phyloP scores from a whole-genome alignment of 345 rosid species.

The Citrus sinensis region DNA sequence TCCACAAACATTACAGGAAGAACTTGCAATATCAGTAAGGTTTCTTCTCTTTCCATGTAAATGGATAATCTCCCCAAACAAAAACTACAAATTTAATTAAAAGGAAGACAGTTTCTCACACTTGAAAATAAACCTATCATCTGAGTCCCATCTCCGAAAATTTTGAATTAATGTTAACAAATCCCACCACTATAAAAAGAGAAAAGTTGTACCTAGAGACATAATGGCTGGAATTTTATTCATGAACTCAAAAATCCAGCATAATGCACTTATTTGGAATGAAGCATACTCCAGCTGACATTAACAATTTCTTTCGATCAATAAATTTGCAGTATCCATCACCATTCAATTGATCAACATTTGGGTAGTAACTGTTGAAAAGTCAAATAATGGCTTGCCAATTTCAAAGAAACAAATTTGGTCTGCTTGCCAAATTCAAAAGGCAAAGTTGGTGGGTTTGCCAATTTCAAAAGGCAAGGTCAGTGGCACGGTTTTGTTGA shows the following conservation, averaged over 20 bases:
- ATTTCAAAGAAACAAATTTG: too few relatives aligned
- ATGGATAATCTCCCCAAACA: background rate
- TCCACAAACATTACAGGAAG: background rate
- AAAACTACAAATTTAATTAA: background rate
- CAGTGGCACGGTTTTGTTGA: too few relatives aligned
- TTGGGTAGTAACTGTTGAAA: background rate
- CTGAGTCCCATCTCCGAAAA: background rate
- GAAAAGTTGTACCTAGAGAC: background rate
- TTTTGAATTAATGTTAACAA: background rate
- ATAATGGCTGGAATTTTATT: background rate
- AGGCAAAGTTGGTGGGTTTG: too few relatives aligned
- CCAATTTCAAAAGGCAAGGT: too few relatives aligned
- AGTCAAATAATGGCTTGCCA: too few relatives aligned
- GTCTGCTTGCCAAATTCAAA: too few relatives aligned
- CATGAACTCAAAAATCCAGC: background rate
- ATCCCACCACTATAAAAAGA: background rate
- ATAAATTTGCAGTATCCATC: background rate
- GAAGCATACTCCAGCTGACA: background rate
- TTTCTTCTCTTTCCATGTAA: background rate
- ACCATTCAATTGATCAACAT: background rate
- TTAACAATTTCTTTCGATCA: background rate
- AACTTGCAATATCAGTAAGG: background rate
- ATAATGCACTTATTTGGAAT: background rate
- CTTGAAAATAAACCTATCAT: background rate
- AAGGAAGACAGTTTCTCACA: background rate